phyloP scores from a whole-genome alignment of 1,284 basidiomycete genomes.

The Boletellus deceptivus region DNA sequence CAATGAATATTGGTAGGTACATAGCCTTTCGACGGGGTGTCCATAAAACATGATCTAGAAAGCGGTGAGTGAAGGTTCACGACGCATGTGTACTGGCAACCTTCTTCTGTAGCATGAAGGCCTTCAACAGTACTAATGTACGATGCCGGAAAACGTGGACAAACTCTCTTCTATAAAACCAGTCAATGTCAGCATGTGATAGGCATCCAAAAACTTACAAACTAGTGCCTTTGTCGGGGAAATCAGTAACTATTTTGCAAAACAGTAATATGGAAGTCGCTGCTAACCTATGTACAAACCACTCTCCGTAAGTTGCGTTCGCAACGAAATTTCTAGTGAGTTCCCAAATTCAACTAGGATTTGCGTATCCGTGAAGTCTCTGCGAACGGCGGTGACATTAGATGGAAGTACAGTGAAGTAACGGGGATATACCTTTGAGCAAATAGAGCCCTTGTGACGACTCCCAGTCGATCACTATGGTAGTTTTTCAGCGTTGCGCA shows the following conservation, averaged over 20 bases:
- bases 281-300: constrained; percentile 82
- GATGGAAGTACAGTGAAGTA: neutral
- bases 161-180: constrained; percentile 67
- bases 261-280: neutral
- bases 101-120: constrained; percentile 89
- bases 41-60: constrained; percentile 93
- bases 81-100: constrained; percentile 38
- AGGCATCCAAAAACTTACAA: constrained; percentile 46
- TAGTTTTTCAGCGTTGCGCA: constrained; percentile 9
- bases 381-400: constrained; percentile 23
- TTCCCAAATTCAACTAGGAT: constrained; percentile 83
- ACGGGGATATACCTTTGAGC: constrained; percentile 58
- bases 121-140: constrained; percentile 92
- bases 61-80: constrained; percentile 3
- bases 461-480: constrained; percentile 85
- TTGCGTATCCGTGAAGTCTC: constrained; percentile 81
- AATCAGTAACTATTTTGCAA: constrained; percentile 15
- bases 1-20: constrained; percentile 97
- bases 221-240: constrained; percentile 65
- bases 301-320: constrained; percentile 74
- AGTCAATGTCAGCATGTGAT: constrained; percentile 1
- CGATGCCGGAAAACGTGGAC: constrained; percentile 93
- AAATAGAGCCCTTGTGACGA: constrained; percentile 90
- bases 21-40: constrained; percentile 94
- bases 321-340: constrained; percentile 67